phyloP scores from a whole-genome alignment of 1,284 basidiomycete species.

The Cystobasidium slooffiae region DNA sequence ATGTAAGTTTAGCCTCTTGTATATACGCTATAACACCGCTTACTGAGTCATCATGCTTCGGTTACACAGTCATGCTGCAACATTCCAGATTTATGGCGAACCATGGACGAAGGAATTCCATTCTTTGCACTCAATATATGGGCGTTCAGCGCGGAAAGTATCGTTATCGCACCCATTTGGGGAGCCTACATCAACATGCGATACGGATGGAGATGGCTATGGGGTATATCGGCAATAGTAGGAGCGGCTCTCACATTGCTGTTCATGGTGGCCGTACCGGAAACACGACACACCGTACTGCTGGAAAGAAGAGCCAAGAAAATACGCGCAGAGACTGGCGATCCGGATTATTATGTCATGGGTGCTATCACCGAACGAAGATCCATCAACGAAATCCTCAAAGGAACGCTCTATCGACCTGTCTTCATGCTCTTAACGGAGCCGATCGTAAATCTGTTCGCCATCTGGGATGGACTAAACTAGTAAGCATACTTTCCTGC shows the following conservation, averaged over 20 bases:
- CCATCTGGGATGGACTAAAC: conserved; percentile 44
- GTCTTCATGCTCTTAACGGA: conserved; percentile 44
- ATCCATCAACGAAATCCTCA: conserved; percentile 38
- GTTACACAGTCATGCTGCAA: conserved; percentile 8
- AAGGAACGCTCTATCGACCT: conserved; percentile 34
- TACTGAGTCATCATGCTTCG: not conserved
- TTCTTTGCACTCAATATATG: conserved; percentile 42
- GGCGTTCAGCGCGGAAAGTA: conserved; percentile 41
- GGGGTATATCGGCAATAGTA: conserved; percentile 50
- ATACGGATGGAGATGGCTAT: conserved; percentile 46
- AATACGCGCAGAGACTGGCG: conserved; percentile 44
- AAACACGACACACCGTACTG: conserved; percentile 50
- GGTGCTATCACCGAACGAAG: conserved; percentile 39
- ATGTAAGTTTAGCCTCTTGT: too few relatives aligned
- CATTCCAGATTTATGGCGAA: conserved; percentile 44
- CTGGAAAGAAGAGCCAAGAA: conserved; percentile 40
- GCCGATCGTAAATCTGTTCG: conserved; percentile 42
- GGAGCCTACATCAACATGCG: conserved; percentile 52
- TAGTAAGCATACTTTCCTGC: conserved; percentile 24
- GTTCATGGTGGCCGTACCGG: conserved; percentile 48
- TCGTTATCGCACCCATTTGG: conserved; percentile 53
- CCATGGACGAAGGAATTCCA: conserved; percentile 47
- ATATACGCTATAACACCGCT: too few relatives aligned
- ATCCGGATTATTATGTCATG: conserved; percentile 43
- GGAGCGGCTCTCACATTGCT: conserved; percentile 27